phyloP scores from a whole-genome alignment of 371 early-diverging fungal genomes.

The Scutellospora calospora region DNA sequence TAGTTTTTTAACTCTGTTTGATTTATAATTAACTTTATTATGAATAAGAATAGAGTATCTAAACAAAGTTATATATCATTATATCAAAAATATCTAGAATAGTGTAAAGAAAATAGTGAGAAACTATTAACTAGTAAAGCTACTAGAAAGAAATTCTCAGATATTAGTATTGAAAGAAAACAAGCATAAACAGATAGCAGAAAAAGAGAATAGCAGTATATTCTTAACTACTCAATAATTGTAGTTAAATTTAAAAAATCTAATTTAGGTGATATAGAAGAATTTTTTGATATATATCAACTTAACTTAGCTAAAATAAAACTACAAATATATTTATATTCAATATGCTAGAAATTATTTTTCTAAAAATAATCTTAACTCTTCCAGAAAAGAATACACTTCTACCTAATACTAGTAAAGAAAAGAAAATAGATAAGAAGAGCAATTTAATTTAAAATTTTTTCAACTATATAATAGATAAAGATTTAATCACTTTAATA shows the following conservation, averaged over 20 bases:
- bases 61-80: background rate
- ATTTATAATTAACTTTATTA: conserved; percentile 7
- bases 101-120: background rate
- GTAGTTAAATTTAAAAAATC: background rate
- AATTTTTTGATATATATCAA: conserved; percentile 7
- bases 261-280: background rate
- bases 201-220: conserved; percentile 35
- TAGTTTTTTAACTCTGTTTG: background rate
- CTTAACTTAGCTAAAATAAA: background rate
- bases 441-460: background rate
- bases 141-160: background rate
- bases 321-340: background rate
- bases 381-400: background rate
- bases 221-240: conserved; percentile 5
- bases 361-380: background rate
- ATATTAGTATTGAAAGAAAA: background rate
- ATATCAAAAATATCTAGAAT: conserved; percentile 11
- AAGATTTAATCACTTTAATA: background rate
- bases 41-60: background rate
- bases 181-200: background rate
- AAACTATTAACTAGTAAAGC: background rate
- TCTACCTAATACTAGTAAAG: background rate
- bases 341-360: background rate
- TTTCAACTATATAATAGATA: background rate
- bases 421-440: background rate